A percentile compares a stretch with the other conserved stretches of the same genome.
phyloP scores from a whole-genome alignment of 768 basidiomycete species.

The Mycena sanguinolenta region DNA sequence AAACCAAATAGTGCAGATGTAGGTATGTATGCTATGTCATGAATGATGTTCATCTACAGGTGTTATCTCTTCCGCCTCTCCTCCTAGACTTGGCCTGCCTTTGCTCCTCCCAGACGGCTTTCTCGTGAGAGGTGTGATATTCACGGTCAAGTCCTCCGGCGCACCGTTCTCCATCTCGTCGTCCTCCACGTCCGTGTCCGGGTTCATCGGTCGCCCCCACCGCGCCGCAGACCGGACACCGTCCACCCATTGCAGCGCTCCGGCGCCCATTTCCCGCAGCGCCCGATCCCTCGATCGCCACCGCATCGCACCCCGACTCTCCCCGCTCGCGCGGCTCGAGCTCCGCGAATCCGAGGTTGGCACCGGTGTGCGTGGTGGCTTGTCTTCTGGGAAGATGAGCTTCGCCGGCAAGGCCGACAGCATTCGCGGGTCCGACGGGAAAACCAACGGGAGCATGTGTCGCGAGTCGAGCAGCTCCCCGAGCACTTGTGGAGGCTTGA shows the following conservation, averaged over 20 bases:
- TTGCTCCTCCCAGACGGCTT: constrained; percentile 72
- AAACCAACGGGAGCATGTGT: constrained; percentile 89
- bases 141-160: constrained; percentile 50
- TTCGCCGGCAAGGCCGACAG: constrained; percentile 77
- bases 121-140: constrained; percentile 74
- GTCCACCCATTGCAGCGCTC: constrained; percentile 79
- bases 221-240: constrained; percentile 70
- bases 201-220: constrained; percentile 65
- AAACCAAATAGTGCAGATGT: constrained; percentile 35
- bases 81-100: constrained; percentile 62
- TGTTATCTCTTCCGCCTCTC: constrained; percentile 54
- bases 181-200: constrained; percentile 52
- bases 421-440: constrained; percentile 86
- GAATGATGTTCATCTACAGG: constrained; percentile 47
- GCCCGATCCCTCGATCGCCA: constrained; percentile 74
- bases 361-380: constrained; percentile 32
- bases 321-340: constrained; percentile 54
- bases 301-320: constrained; percentile 55
- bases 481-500: constrained; percentile 81
- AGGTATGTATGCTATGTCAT: constrained; percentile 25
- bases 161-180: constrained; percentile 42
- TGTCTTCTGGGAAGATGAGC: constrained; percentile 51
- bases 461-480: constrained; percentile 95
- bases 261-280: constrained; percentile 71
- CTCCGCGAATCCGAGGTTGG: constrained; percentile 50